Conservation (phyloP, 192 early-diverging fungal species). For the Umbelopsis isabellina region DNA sequence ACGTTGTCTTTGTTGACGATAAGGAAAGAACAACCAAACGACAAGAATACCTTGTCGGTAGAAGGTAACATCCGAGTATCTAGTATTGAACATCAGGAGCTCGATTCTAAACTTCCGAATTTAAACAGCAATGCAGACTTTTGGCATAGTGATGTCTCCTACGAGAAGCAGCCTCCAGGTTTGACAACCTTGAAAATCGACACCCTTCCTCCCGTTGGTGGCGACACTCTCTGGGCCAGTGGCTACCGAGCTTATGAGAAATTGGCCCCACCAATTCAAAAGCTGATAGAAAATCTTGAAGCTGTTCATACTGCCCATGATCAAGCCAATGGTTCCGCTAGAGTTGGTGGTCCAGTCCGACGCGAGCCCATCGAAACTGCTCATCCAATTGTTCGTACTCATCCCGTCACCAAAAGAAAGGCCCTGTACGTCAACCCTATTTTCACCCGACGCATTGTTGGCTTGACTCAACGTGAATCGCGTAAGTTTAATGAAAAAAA, state of each 20-base stretch:
- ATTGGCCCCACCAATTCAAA: conserved; percentile 27
- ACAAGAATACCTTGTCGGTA: conserved; percentile 39
- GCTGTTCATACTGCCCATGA: conserved; percentile 41
- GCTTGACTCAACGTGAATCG: conserved; percentile 52
- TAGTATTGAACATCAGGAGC: conserved; percentile 1
- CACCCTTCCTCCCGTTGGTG: conserved; percentile 39
- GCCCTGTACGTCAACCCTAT: conserved; percentile 64
- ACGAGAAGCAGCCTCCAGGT: conserved; percentile 58
- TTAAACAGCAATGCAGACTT: neutral
- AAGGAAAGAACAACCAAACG: conserved; percentile 31
- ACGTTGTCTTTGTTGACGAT: conserved; percentile 5
- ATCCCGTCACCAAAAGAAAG: conserved; percentile 74
- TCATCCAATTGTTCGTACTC: conserved; percentile 61
- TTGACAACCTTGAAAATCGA: conserved; percentile 58
- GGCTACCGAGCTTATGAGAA: conserved; percentile 37
- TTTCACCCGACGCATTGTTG: conserved; percentile 63
- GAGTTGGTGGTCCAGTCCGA: conserved; percentile 13
- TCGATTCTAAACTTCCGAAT: no score
- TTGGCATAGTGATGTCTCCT: conserved; percentile 62
- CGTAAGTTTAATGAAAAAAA: neutral
- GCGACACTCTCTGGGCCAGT: conserved; percentile 37
- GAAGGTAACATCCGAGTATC: conserved; percentile 36
- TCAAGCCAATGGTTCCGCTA: conserved; percentile 20
- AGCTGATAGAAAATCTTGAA: conserved; percentile 37
- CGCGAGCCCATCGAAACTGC: conserved; percentile 39